These are phyloP conservation scores for Populus deltoides DNA, from an alignment of 345 rosid species.

Conservation along the genomic window DNA sequence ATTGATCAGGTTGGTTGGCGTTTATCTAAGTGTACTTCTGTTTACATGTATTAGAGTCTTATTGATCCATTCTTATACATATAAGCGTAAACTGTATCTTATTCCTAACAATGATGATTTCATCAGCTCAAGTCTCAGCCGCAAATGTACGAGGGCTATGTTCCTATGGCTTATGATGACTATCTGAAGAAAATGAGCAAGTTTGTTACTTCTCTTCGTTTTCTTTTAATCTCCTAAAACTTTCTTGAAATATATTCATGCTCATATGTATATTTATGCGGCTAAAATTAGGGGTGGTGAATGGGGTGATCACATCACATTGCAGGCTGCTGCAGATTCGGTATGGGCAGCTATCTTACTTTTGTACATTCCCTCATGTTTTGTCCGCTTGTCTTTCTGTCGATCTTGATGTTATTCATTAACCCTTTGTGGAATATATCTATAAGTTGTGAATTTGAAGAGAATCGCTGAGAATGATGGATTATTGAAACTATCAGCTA, in stretches of 20 bases:
- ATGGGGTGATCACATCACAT: conserved; percentile 72
- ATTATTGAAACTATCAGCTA: background rate
- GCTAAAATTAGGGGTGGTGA: conserved; percentile 45
- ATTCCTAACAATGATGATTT: conserved; percentile 7
- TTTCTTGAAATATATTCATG: background rate
- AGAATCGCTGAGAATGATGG: background rate
- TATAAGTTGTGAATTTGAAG: background rate
- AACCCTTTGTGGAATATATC: background rate
- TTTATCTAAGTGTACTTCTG: background rate
- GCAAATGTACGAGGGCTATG: conserved; percentile 46
- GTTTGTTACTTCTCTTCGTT: conserved; percentile 22
- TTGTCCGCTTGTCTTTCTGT: background rate
- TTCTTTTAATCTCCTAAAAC: background rate
- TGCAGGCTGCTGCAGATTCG: conserved; percentile 73
- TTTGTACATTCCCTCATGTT: background rate
- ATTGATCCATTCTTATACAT: background rate
- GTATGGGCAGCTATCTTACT: conserved; percentile 23
- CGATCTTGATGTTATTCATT: background rate
- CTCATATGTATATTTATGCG: background rate
- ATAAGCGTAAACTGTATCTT: background rate
- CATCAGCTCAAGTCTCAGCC: conserved; percentile 48
- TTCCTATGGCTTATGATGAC: conserved; percentile 53
- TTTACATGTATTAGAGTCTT: background rate
- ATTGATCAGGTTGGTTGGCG: conserved; percentile 55
- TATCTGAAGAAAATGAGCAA: conserved; percentile 61